Base-by-base conservation (phyloP, 2,329 filamentous ascomycete species). In the Alternaria panax region DNA sequence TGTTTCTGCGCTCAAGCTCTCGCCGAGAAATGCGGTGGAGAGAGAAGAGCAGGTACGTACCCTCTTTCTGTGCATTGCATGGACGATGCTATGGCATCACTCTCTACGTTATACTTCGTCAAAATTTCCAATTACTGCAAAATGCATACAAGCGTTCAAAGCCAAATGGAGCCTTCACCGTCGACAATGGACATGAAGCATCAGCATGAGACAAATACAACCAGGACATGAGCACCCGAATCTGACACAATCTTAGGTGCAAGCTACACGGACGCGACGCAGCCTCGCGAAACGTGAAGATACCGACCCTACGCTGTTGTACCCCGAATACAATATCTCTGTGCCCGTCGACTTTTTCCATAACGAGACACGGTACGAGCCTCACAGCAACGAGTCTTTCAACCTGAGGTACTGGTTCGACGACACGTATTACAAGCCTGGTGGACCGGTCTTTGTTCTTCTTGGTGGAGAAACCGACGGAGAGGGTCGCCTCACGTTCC, bases 341-440 rank as follows among this genome's bases (percentile, higher is more conserved):
- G 82, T 86, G 1, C 86, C 86, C 0, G 82, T 96, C 32, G 92
- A 96, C 76, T 91, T 95, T 73, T 96, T 95, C 79, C 91, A 91
- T 78, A 92, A 94, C 71, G 89, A 93, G 54, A 86, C 87, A 2
- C 81, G 83, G 48, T 96, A 96, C 73, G 90, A 89, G 75, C 92
- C 92, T 34, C 92, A 96, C 76, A 87, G 85, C 8, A 81, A 90
- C 66, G 88, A 77, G 25, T 85, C 80, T 1, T 96, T 92, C 76
- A 78, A 86, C 22, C 80, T 94, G 47, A 86, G 92, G 11, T 96
- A 95, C 80, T 96, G 90, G 90, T 92, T 94, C 68, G 92, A 96
- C 71, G 87, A 88, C 1, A 85, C 85, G 43, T 85, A 91, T 79
- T 96, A 96, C 79, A 84, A 88, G 73, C 80, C 85, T 0, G 92